A percentile compares a stretch with the other conserved stretches of the same genome.
Conservation (phyloP, 1,139 yeast species). For the Kodamaea alishanica region DNA sequence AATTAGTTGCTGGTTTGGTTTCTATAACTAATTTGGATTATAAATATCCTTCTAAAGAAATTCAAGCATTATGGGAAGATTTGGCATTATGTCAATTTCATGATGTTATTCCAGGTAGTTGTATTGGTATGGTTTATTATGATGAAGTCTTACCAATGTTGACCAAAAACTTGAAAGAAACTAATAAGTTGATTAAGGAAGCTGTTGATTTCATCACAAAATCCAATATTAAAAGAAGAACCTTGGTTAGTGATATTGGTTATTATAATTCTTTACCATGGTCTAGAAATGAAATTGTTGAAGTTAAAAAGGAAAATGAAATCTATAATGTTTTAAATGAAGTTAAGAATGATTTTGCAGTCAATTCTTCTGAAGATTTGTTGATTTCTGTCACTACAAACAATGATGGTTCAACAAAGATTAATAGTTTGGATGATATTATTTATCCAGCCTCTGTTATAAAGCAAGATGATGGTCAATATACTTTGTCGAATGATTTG, state of each 20-base stretch:
- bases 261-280: slow-evolving; percentile 66
- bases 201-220: slow-evolving; percentile 37
- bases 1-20: slow-evolving; percentile 73
- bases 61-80: slow-evolving; percentile 80
- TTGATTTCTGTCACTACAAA: slow-evolving; percentile 15
- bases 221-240: slow-evolving; percentile 7
- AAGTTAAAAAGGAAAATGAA: slow-evolving; percentile 20
- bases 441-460: slow-evolving; percentile 48
- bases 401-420: slow-evolving; percentile 9
- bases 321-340: slow-evolving; percentile 9
- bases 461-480: slow-evolving; percentile 37
- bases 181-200: slow-evolving; percentile 48
- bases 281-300: slow-evolving; percentile 55
- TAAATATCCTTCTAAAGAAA: slow-evolving; percentile 64
- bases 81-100: slow-evolving; percentile 91
- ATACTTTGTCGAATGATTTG: slow-evolving; percentile 55
- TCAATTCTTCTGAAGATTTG: slow-evolving; percentile 4
- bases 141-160: slow-evolving; percentile 89
- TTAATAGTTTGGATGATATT: slow-evolving; percentile 21
- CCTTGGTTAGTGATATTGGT: slow-evolving; percentile 15
- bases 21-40: slow-evolving; percentile 52
- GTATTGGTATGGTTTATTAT: slow-evolving; percentile 89
- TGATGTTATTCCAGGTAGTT: slow-evolving; percentile 94
- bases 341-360: slow-evolving; percentile 1
- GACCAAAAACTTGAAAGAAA: slow-evolving; percentile 49